These are phyloP conservation scores for Aurinia saxatilis DNA, from an alignment of 345 rosid genomes.

Conservation along the genomic window DNA sequence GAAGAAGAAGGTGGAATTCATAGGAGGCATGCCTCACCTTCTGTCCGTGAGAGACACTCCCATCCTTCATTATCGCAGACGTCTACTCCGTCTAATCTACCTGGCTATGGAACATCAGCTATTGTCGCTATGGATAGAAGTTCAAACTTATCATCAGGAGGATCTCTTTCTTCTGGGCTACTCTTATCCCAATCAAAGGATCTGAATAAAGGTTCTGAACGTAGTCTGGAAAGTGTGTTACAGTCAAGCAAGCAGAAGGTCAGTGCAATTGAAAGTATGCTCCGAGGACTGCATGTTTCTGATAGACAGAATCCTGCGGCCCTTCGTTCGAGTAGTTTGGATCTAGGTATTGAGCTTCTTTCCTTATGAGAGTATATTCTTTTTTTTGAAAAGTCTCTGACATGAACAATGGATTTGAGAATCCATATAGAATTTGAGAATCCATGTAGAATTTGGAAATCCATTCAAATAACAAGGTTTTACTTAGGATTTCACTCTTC, in stretches of 20 bases:
- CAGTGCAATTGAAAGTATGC: constrained; percentile 98
- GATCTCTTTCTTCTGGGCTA: constrained; percentile 70
- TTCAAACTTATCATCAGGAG: constrained; percentile 60
- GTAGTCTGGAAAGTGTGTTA: constrained; percentile 92
- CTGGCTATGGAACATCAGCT: constrained; percentile 96
- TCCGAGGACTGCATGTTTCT: constrained; percentile 83
- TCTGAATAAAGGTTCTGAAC: constrained; percentile 64
- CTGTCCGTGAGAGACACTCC: constrained; percentile 77
- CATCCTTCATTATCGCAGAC: constrained; percentile 53
- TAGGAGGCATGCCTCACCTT: constrained; percentile 95
- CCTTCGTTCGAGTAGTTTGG: constrained; percentile 87
- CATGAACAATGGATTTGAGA: too few species aligned
- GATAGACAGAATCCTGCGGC: constrained; percentile 75
- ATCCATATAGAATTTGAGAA: too few species aligned
- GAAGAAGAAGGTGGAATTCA: constrained; percentile 97
- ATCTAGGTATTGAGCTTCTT: constrained; percentile 77
- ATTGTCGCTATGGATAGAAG: constrained; percentile 95
- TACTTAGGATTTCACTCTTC: too few species aligned
- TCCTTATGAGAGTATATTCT: constrained; percentile 16
- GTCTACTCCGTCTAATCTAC: constrained; percentile 46
- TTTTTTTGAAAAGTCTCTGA: constrained; percentile 9
- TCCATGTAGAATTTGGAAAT: too few species aligned
- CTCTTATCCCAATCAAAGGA: constrained; percentile 68
- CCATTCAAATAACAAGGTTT: too few species aligned
- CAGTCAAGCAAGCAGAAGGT: constrained; percentile 98